These are phyloP conservation scores for Aureobasidium sp. DNA, from an alignment of 2,329 filamentous ascomycete genomes.

Conservation along the genomic window DNA sequence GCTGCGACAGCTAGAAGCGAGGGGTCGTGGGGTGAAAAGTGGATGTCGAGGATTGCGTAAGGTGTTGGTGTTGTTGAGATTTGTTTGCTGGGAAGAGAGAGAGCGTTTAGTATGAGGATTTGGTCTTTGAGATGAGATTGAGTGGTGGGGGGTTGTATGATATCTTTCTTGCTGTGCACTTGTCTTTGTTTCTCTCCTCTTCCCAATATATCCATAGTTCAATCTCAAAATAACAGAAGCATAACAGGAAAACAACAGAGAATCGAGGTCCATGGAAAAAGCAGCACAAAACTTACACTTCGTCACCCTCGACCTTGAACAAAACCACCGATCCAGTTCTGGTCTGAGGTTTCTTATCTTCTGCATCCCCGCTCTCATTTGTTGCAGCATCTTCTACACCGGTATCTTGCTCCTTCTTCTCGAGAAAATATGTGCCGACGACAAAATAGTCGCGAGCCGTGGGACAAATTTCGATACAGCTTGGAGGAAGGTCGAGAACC, in stretches of 20 bases:
- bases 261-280: not conserved
- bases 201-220: too few relatives aligned
- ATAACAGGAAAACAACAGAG: not conserved
- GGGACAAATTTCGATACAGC: conserved; percentile 70
- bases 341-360: conserved; percentile 19
- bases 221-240: not conserved
- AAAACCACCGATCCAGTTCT: conserved; percentile 69
- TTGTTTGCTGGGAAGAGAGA: conserved; percentile 14
- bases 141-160: too few relatives aligned
- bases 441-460: conserved; percentile 58
- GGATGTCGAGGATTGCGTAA: conserved; percentile 76
- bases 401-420: conserved; percentile 36
- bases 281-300: conserved; percentile 46
- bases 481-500: conserved; percentile 61
- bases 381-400: conserved; percentile 5
- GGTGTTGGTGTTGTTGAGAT: conserved; percentile 49
- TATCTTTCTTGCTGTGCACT: too few relatives aligned
- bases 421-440: conserved; percentile 77
- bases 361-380: conserved; percentile 23
- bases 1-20: conserved; percentile 65
- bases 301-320: conserved; percentile 48
- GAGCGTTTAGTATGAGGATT: not conserved
- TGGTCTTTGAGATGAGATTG: not conserved
- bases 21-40: conserved; percentile 57
- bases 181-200: too few relatives aligned